Conservation (phyloP, 2,329 filamentous ascomycete species). For the Colletotrichum simmondsii region DNA sequence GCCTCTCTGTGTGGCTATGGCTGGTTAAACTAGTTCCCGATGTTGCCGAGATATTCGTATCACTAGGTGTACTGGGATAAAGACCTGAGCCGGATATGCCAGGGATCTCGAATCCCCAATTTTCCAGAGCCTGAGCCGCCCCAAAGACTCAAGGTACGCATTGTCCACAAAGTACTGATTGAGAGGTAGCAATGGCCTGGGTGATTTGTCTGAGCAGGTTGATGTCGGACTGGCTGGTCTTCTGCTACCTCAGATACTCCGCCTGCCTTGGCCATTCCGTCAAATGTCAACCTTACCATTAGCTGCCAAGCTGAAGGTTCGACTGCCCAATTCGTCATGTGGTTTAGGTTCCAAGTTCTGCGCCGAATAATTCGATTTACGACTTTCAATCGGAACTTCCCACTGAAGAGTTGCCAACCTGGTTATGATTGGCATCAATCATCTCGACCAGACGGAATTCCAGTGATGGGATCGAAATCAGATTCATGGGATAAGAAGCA, state of each 20-base stretch:
- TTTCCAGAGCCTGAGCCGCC: not conserved
- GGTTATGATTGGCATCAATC: not conserved
- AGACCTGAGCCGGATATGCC: not conserved
- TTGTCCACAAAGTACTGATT: not conserved
- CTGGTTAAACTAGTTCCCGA: not conserved
- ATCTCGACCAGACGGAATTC: not conserved
- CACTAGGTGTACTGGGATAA: no score
- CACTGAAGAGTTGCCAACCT: not conserved
- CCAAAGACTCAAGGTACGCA: not conserved
- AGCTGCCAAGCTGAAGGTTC: not conserved
- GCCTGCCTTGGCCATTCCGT: not conserved
- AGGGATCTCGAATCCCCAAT: not conserved
- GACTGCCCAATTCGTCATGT: not conserved
- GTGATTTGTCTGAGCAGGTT: not conserved
- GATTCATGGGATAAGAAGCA: no score
- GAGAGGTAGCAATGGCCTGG: no score
- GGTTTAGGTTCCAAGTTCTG: not conserved
- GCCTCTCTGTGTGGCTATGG: no score
- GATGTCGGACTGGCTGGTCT: not conserved
- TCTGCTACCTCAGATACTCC: not conserved
- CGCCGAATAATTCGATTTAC: not conserved
- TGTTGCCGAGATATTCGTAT: not conserved
- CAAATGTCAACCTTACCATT: not conserved
- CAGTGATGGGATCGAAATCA: no score
- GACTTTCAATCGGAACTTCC: not conserved